phyloP scores from a whole-genome alignment of 495 filamentous ascomycete species.

The Aspergillus diversus region DNA sequence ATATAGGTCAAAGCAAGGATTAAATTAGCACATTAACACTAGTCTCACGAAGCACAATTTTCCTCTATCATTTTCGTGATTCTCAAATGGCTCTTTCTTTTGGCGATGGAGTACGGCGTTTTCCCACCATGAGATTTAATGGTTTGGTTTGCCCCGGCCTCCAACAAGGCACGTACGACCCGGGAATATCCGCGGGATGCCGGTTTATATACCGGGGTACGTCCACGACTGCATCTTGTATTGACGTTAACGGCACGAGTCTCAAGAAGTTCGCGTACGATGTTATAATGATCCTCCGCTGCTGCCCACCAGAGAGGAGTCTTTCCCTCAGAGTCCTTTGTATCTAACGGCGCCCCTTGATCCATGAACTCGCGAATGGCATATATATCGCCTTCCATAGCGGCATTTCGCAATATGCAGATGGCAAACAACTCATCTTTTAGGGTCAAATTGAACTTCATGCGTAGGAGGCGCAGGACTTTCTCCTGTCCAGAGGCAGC shows the following conservation, averaged over 20 bases:
- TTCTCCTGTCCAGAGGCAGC: neutral
- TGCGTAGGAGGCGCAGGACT: neutral
- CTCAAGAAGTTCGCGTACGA: neutral
- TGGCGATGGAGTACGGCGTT: neutral
- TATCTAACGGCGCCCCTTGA: neutral
- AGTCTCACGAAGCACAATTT: too few relatives aligned
- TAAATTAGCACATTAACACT: too few relatives aligned
- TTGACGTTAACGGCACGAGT: neutral
- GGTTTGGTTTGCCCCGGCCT: neutral
- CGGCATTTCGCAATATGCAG: neutral
- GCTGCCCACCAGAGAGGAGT: neutral
- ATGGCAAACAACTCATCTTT: neutral
- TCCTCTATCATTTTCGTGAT: neutral
- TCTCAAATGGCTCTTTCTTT: neutral
- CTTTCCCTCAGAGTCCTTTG: neutral
- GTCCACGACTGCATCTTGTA: neutral
- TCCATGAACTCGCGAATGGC: neutral
- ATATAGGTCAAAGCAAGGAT: too few relatives aligned
- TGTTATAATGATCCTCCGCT: neutral
- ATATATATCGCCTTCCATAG: neutral
- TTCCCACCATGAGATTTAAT: neutral
- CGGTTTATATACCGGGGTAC: neutral
- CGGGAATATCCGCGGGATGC: neutral
- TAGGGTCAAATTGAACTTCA: neutral
- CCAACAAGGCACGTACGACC: neutral